Percentiles rank a stretch among this genome's conserved stretches.
Conservation (phyloP, 2,329 filamentous ascomycete genomes). For the Pseudocercospora pini-densiflorae region DNA sequence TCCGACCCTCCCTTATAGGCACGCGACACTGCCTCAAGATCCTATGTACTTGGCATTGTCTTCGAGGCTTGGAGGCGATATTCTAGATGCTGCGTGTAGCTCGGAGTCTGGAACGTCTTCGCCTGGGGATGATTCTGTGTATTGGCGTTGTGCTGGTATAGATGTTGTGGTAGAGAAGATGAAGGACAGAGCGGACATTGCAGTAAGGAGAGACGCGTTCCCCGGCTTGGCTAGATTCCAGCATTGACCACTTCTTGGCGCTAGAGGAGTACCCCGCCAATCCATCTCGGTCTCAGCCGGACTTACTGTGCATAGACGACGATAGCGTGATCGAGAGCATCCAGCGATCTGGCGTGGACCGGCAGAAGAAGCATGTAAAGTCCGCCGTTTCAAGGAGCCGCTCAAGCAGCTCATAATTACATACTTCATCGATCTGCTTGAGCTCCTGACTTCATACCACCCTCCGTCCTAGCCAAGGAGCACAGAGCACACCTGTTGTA, state of each 20-base stretch:
- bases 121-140: background rate
- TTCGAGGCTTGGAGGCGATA: background rate
- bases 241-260: background rate
- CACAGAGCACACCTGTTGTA: background rate
- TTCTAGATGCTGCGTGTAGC: background rate
- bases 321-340: background rate
- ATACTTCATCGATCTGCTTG: background rate
- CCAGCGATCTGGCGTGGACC: background rate
- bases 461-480: background rate
- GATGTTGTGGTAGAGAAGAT: background rate
- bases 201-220: background rate
- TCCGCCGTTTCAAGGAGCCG: background rate
- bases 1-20: background rate
- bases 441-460: background rate
- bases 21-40: conserved; percentile 1
- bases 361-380: background rate
- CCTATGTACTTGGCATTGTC: background rate
- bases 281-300: conserved; percentile 1
- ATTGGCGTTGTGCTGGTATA: background rate
- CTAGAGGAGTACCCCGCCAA: background rate
- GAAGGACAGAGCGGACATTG: background rate
- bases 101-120: background rate
- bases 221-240: background rate
- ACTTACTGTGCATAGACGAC: background rate
- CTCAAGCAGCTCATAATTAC: background rate